A percentile compares a stretch with the other conserved stretches of the same genome.
These are phyloP conservation scores for Silene coronaria DNA, from an alignment of 179 eudicot genomes.

Conservation along the genomic window DNA sequence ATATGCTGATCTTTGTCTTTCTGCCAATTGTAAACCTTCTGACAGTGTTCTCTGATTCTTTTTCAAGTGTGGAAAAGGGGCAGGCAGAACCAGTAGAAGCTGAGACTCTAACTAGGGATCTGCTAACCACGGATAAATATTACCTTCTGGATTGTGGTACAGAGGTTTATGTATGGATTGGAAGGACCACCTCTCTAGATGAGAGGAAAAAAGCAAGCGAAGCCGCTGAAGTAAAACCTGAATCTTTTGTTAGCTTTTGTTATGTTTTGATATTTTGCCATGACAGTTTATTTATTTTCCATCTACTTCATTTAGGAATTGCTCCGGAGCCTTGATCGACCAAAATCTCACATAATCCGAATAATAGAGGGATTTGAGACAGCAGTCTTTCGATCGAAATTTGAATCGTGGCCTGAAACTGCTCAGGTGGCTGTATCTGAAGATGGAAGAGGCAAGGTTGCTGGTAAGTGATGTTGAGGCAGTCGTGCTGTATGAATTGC, in stretches of 20 bases:
- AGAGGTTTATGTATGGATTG: conserved; percentile 89
- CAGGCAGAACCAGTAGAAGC: conserved; percentile 59
- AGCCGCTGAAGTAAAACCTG: conserved; percentile 65
- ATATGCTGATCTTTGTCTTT: conserved; percentile 3
- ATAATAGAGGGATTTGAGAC: conserved; percentile 87
- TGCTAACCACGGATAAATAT: conserved; percentile 67
- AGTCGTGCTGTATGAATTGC: not conserved
- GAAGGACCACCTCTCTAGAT: conserved; percentile 72
- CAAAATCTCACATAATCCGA: conserved; percentile 51
- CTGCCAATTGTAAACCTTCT: not conserved
- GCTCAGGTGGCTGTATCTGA: conserved; percentile 58
- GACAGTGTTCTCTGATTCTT: conserved; percentile 23
- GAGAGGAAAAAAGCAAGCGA: conserved; percentile 72
- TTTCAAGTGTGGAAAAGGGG: conserved; percentile 66
- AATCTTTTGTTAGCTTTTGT: not conserved
- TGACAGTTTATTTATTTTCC: not conserved
- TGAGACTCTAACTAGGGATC: conserved; percentile 63
- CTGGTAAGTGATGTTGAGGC: conserved; percentile 51
- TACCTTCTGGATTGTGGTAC: conserved; percentile 75
- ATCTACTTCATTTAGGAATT: conserved; percentile 38
- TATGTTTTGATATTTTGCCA: not conserved
- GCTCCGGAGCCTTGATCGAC: conserved; percentile 43
- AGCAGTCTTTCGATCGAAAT: conserved; percentile 55
- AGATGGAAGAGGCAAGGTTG: conserved; percentile 97
- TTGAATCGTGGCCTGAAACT: conserved; percentile 77